Base-by-base conservation (phyloP, 2,329 filamentous ascomycete genomes). In the Cladophialophora bantiana region DNA sequence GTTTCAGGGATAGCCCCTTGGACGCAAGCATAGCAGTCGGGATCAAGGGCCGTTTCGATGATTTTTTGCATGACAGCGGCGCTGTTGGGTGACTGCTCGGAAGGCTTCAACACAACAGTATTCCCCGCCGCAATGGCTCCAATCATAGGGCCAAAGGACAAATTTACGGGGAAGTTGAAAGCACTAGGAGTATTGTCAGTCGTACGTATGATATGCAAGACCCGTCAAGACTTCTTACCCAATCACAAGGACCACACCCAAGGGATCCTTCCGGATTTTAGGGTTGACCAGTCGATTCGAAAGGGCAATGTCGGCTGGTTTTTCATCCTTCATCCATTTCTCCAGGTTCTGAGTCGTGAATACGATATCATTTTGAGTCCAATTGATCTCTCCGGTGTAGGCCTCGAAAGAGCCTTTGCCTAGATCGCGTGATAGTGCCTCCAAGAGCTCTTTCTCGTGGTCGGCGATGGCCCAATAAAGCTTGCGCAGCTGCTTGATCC, bases 71-170 rank as follows among this genome's bases (percentile, higher is more conserved):
- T 80, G 34, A 94, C 87, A 78, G 90, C 90, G 60, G 93, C 93
- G 13, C 89, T 88, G 68, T 89, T 83, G 20, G 94, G 89, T 0
- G 94, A 85, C 63, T 87, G 86, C 81, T 99, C 95, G 20, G 92
- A 95, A 4, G 95, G 94, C 85, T 99, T 99, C 73, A 98, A 77
- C 20, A 97, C 83, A 55, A 90, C 92, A 5, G 94, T 94, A 79
- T 95, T 97, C 60, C 95, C 95, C 7, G 93, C 94, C 52, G 92
- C 89, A 73, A 99, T 97, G 74, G 94, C 95, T 65, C 94, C 95
- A 69, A 97, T 86, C 68, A 96, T 79, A 1, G 94, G 93, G 0
- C 87, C 86, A 48, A 98, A 77, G 42, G 89, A 88, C 52, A 98
- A 85, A 79, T 94, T 89, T 77, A 97, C 83, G 59, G 95, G 95